Evolutionary conservation across 2,329 filamentous ascomycete species (phyloP).

Genomic region (Nothopassalora personata): DNA sequence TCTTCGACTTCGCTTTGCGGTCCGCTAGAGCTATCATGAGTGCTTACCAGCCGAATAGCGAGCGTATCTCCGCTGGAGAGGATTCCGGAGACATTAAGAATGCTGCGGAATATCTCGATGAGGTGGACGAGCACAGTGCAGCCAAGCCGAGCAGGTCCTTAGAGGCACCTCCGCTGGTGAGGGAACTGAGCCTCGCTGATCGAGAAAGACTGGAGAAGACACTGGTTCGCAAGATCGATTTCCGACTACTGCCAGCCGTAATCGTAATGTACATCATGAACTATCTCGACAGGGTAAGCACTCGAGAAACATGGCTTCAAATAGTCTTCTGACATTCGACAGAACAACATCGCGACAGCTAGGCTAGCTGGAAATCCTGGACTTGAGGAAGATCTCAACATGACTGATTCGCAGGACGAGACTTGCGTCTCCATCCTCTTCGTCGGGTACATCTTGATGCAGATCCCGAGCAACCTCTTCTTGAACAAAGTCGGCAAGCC

Average conservation of each 20-base stretch:
- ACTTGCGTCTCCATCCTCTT: conserved; percentile 43
- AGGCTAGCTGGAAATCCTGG: conserved; percentile 33
- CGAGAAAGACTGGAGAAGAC: conserved; percentile 41
- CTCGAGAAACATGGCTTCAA: not conserved
- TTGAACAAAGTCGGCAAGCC: conserved; percentile 34
- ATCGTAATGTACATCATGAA: conserved; percentile 74
- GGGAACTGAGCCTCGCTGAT: conserved; percentile 14
- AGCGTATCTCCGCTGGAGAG: conserved; percentile 15
- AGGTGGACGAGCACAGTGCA: conserved; percentile 12
- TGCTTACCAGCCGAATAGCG: conserved; percentile 15
- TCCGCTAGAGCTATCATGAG: conserved; percentile 10
- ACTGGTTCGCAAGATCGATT: conserved; percentile 66
- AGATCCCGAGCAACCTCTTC: conserved; percentile 36
- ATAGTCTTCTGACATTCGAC: conserved; percentile 1
- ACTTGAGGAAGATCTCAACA: conserved; percentile 41
- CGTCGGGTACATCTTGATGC: conserved; percentile 36
- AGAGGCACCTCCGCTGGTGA: conserved; percentile 15
- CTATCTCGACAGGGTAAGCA: conserved; percentile 50
- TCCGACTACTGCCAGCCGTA: conserved; percentile 61
- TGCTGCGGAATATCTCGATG: conserved; percentile 18
- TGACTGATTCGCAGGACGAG: conserved; percentile 42
- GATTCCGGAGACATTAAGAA: conserved; percentile 11
- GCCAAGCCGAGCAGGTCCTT: conserved; percentile 10
- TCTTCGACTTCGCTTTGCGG: not conserved
- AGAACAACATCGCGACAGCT: conserved; percentile 29